These are phyloP conservation scores for Teratosphaeria viscida DNA, from an alignment of 2,329 filamentous ascomycete species.

Conservation along the genomic window DNA sequence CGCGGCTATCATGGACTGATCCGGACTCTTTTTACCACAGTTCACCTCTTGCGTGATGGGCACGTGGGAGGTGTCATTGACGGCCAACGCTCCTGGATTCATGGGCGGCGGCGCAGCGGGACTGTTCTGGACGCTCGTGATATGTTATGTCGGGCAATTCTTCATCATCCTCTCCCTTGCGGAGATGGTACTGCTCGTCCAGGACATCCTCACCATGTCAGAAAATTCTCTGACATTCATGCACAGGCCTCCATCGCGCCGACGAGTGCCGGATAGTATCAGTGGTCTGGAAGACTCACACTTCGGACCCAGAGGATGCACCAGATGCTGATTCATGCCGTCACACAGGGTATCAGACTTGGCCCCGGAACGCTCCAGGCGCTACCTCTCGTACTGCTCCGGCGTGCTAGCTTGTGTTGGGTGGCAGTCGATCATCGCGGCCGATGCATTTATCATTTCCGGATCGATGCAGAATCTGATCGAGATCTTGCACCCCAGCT, in stretches of 20 bases:
- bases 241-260: slow-evolving; percentile 20
- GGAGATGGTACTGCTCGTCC: slow-evolving; percentile 16
- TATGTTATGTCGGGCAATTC: slow-evolving; percentile 17
- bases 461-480: slow-evolving; percentile 33
- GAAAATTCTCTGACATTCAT: background rate
- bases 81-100: slow-evolving; percentile 15
- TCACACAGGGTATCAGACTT: slow-evolving; percentile 29
- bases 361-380: slow-evolving; percentile 31
- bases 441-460: background rate
- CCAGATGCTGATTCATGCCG: slow-evolving; percentile 4
- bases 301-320: background rate
- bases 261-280: slow-evolving; percentile 18
- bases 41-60: slow-evolving; percentile 42
- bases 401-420: slow-evolving; percentile 23
- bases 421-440: slow-evolving; percentile 34
- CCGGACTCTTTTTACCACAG: slow-evolving; percentile 11
- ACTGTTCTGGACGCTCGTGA: slow-evolving; percentile 22
- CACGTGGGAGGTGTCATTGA: slow-evolving; percentile 39
- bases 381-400: slow-evolving; percentile 36
- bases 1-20: background rate
- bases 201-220: background rate
- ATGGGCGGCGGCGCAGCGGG: slow-evolving; percentile 19
- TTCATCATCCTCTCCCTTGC: slow-evolving; percentile 26
- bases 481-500: slow-evolving; percentile 29
- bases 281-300: slow-evolving; percentile 5